phyloP scores from a whole-genome alignment of 805 yeast species.

The Kodamaea hsintzibuensis region DNA sequence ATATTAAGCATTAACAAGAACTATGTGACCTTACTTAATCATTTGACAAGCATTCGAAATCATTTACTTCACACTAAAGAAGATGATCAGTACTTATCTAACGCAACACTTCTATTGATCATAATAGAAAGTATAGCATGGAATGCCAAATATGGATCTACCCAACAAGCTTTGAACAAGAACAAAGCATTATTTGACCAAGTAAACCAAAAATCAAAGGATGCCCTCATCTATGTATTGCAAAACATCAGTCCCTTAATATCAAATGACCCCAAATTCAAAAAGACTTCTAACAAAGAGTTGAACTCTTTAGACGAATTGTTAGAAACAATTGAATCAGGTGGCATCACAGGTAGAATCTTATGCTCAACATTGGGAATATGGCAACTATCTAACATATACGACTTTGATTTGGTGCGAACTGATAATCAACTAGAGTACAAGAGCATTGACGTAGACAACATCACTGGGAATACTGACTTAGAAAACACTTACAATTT shows the following conservation, averaged over 20 bases:
- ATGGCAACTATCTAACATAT: slow-evolving; percentile 34
- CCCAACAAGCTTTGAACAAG: background rate
- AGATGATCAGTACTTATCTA: slow-evolving; percentile 19
- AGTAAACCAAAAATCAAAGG: slow-evolving; percentile 11
- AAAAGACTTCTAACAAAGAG: background rate
- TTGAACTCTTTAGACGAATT: slow-evolving; percentile 14
- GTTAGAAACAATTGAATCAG: slow-evolving; percentile 16
- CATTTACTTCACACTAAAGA: slow-evolving; percentile 15
- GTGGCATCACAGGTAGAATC: slow-evolving; percentile 29
- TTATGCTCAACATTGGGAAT: slow-evolving; percentile 36
- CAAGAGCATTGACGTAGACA: background rate
- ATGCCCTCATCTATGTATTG: slow-evolving; percentile 15
- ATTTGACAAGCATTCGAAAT: slow-evolving; percentile 23
- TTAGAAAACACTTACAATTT: slow-evolving; percentile 16
- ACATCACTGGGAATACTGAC: background rate
- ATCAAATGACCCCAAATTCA: slow-evolving; percentile 9
- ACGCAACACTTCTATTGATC: slow-evolving; percentile 21
- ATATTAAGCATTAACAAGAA: slow-evolving; percentile 32
- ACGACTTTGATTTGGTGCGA: slow-evolving; percentile 1
- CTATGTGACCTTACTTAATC: slow-evolving; percentile 27
- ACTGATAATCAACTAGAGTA: background rate
- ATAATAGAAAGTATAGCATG: slow-evolving; percentile 13
- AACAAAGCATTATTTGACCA: slow-evolving; percentile 5
- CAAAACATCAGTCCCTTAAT: slow-evolving; percentile 15
- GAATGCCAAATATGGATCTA: background rate